Evolutionary conservation across 2,329 filamentous ascomycete species (phyloP), one percentile per base, ranked within the genome.

Genomic region (Arachnomyces sp.): DNA sequence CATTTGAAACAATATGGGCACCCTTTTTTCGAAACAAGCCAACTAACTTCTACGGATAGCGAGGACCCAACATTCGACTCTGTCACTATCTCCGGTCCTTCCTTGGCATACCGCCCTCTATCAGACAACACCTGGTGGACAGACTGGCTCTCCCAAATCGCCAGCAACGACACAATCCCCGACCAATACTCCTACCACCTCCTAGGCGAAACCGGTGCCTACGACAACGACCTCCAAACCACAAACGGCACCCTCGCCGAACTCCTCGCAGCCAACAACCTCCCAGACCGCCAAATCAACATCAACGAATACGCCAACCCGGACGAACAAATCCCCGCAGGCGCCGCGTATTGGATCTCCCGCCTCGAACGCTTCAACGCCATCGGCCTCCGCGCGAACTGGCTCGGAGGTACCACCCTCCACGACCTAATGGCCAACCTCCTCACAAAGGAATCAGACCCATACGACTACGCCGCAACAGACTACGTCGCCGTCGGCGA

Each of bases 291-390:
- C 2, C 54, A 56, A 1, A 56, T 71, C 28, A 68, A 71, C 43
- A 62, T 73, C 49, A 72, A 74, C 44, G 71, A 74, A 45, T 74
- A 74, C 44, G 70, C 56, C 3, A 51, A 49, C 1, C 56, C 49
- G 14, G 45, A 45, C 5, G 64, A 73, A 45, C 65, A 73, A 39
- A 55, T 63, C 7, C 64, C 70, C 0, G 52, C 61, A 0, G 59
- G 55, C 3, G 54, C 62, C 1, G 69, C 61, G 0, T 73, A 61
- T 57, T 73, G 64, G 56, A 67, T 74, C 28, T 51, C 63, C 2
- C 66, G 65, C 16, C 60, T 73, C 1, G 70, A 73, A 43, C 60
- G 70, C 0, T 53, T 63, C 49, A 59, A 71, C 14, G 41, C 46
- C 7, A 48, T 52, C 6, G 68, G 68, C 0, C 54, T 72, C 0